A percentile compares a stretch with the other conserved stretches of the same genome.
Evolutionary conservation across 345 rosid species (phyloP).

Genomic region (Gossypium raimondii): DNA sequence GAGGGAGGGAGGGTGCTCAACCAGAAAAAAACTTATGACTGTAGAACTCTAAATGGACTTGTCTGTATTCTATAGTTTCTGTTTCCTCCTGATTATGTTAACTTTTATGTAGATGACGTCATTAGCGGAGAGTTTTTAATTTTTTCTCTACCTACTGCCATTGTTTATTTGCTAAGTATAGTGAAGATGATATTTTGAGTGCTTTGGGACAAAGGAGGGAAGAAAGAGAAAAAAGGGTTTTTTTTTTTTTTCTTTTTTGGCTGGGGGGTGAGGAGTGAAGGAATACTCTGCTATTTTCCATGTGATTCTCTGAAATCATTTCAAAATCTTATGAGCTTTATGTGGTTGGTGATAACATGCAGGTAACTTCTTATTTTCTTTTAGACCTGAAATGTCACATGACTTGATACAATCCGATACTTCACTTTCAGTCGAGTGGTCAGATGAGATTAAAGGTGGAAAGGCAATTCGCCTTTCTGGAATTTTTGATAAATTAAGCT

Average conservation of each 20-base stretch:
- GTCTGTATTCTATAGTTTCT: neutral
- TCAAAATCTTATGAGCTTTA: constrained; percentile 6
- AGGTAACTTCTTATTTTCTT: constrained; percentile 89
- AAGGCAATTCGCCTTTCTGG: constrained; percentile 86
- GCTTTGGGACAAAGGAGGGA: neutral
- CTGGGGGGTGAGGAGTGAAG: neutral
- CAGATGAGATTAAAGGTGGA: constrained; percentile 83
- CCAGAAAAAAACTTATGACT: neutral
- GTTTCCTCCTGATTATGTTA: neutral
- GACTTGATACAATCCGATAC: constrained; percentile 32
- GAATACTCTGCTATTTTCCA: neutral
- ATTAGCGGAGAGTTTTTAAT: neutral
- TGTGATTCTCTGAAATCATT: neutral
- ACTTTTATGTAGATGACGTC: neutral
- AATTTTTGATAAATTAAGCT: constrained; percentile 70
- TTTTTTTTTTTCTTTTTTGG: too few species aligned
- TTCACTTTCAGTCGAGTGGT: constrained; percentile 66
- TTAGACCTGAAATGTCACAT: constrained; percentile 70
- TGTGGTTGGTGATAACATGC: constrained; percentile 31
- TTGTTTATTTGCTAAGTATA: neutral
- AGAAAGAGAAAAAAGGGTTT: neutral
- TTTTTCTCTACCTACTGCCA: neutral
- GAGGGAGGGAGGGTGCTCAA: neutral
- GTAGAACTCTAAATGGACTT: neutral
- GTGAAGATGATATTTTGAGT: neutral